Base-by-base conservation (phyloP, 495 filamentous ascomycete species). In the Penicillium argentinense region DNA sequence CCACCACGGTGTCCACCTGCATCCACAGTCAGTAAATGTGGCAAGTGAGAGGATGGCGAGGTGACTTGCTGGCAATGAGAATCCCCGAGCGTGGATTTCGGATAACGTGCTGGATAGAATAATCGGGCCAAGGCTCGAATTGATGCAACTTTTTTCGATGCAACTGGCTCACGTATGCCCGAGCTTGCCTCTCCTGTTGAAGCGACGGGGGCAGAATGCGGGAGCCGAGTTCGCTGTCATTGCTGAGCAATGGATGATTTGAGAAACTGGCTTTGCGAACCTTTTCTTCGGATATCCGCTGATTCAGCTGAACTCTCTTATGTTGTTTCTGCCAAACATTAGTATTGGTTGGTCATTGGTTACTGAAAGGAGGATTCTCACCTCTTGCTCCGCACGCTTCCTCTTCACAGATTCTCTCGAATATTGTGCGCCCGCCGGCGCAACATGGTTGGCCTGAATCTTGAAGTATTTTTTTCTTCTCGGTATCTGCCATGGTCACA, bases 381-480 rank as follows among this genome's bases (percentile, higher is more conserved):
- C 71, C 62, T 71, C 57, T 22, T 67, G 50, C 6, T 72, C 67
- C 13, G 47, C 53, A 5, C 67, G 52, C 46, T 67, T 66, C 19
- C 67, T 67, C 42, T 69, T 71, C 28, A 83, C 67, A 12, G 73
- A 66, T 17, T 74, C 69, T 34, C 61, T 56, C 0, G 77, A 68
- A 44, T 82, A 78, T 33, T 72, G 66, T 12, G 71, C 53, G 28
- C 63, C 69, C 9, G 63, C 47, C 11, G 72, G 57, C 1, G 72
- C 77, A 19, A 61, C 59, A 60, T 80, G 77, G 48, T 72, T 71
- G 17, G 73, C 62, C 36, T 71, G 67, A 42, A 82, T 75, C 25
- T 69, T 71, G 59, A 82, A 83, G 53, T 83, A 83, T 43, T 79
- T 82, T 34, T n/a, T 74, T 75, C 59, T 78, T 80, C 27, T 77